Conservation (phyloP, 2,329 filamentous ascomycete species). For the Xylariaceae sp. region DNA sequence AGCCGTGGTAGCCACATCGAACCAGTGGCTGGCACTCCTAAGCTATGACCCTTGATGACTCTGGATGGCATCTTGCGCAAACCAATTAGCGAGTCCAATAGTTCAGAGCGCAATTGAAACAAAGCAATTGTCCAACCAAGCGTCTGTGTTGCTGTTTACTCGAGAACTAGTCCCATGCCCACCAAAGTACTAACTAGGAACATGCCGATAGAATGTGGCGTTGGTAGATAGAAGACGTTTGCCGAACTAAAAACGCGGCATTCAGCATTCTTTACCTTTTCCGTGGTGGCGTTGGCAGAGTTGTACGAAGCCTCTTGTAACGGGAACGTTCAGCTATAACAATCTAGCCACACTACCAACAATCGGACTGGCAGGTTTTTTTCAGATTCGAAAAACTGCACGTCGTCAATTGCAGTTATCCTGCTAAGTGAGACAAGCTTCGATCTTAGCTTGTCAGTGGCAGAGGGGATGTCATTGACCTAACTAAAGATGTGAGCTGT, state of each 20-base stretch:
- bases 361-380: not conserved
- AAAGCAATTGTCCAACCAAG: conserved; percentile 1
- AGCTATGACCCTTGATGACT: conserved; percentile 12
- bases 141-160: not conserved
- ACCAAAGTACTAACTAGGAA: not conserved
- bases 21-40: conserved; percentile 9
- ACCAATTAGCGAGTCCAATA: conserved; percentile 1
- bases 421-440: conserved; percentile 17
- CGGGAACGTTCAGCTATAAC: not conserved
- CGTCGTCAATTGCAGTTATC: conserved; percentile 3
- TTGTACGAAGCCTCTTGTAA: not conserved
- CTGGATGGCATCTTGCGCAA: not conserved
- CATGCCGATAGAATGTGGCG: not conserved
- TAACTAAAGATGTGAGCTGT: conserved; percentile 14
- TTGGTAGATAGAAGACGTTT: not conserved
- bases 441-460: conserved; percentile 7
- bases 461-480: conserved; percentile 1
- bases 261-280: not conserved
- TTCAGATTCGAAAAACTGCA: not conserved
- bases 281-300: not conserved
- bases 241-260: not conserved
- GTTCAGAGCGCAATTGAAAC: conserved; percentile 3
- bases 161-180: not conserved
- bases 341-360: not conserved
- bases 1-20: conserved; percentile 10